Base-by-base conservation (phyloP, 129 eudicot genomes). In the Mikania micrantha region DNA sequence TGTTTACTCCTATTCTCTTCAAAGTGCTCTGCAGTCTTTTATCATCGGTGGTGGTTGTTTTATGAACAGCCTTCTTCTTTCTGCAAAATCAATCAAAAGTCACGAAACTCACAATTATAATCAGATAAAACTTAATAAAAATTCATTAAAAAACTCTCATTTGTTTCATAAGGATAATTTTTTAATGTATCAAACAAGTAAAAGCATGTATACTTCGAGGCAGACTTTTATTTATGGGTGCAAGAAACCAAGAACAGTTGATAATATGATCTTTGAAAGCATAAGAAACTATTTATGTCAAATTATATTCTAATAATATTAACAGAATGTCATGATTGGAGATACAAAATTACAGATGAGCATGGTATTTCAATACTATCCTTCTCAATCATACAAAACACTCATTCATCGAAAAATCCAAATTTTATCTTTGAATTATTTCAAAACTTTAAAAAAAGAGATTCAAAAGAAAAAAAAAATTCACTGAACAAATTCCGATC, bases 61-160 rank as follows among this genome's bases (percentile, higher is more conserved):
- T 88, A 86, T 88, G 96, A 12, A 85, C 84, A 10, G 92, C 96
- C 84, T 89, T 85, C 94, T 89, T 89, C 90, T 89, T 85, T 79
- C 90, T 89, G 81, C 7, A 25, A 28, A 15, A 12, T 19, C 36
- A 36, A 44, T 44, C 50, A 44, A 6, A 45, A 45, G 52, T 45
- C n/a, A 10, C 3, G 20, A 2, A 49, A 49, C 8, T 49, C 21
- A 3, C 25, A 41, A 21, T 4, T 21, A 35, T 20, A 42, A 21
- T 35, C 64, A 13, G 1, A 2, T 69, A 20, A 20, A 69, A 36
- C 17, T 21, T 28, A 1, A 28, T 28, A 28, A 1, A 28, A 28
- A 28, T 28, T 28, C 32, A 2, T 1, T 2, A 28, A 4, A 4
- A 28, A 52, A 20, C 49, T 13, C 12, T 17, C 17, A 12, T 42